A percentile compares a stretch with the other conserved stretches of the same genome.
These are phyloP conservation scores for Hippophae tibetana DNA, from an alignment of 306 rosid species.

Conservation along the genomic window DNA sequence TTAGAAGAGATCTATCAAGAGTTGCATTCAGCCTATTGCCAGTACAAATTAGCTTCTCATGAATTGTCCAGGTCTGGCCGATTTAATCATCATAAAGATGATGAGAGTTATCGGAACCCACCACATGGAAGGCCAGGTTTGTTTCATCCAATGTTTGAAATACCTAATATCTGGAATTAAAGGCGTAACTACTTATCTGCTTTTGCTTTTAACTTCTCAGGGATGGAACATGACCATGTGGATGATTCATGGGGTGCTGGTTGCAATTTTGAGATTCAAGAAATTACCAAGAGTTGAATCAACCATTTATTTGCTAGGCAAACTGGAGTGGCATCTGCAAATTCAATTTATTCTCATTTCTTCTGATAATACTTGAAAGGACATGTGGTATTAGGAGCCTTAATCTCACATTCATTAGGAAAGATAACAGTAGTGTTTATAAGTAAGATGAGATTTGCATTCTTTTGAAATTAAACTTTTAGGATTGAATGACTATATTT, in stretches of 20 bases:
- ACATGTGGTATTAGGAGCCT: no score
- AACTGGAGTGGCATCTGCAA: neutral
- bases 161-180: conserved; percentile 19
- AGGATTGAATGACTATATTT: no score
- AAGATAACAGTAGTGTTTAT: no score
- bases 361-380: neutral
- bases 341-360: neutral
- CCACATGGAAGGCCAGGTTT: conserved; percentile 45
- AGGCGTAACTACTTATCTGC: conserved; percentile 17
- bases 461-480: no score
- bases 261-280: conserved; percentile 18
- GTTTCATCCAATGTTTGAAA: conserved; percentile 26
- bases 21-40: conserved; percentile 56
- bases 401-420: no score
- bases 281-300: conserved; percentile 10
- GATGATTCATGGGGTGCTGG: conserved; percentile 19
- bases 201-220: conserved; percentile 34
- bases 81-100: conserved; percentile 17
- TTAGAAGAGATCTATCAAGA: conserved; percentile 48
- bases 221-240: conserved; percentile 11
- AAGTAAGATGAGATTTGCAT: no score
- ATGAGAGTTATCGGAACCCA: conserved; percentile 10
- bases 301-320: conserved; percentile 1
- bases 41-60: conserved; percentile 19
- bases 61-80: conserved; percentile 22